These are phyloP conservation scores for Ascochyta lentis DNA, from an alignment of 2,329 filamentous ascomycete species.

Conservation along the genomic window DNA sequence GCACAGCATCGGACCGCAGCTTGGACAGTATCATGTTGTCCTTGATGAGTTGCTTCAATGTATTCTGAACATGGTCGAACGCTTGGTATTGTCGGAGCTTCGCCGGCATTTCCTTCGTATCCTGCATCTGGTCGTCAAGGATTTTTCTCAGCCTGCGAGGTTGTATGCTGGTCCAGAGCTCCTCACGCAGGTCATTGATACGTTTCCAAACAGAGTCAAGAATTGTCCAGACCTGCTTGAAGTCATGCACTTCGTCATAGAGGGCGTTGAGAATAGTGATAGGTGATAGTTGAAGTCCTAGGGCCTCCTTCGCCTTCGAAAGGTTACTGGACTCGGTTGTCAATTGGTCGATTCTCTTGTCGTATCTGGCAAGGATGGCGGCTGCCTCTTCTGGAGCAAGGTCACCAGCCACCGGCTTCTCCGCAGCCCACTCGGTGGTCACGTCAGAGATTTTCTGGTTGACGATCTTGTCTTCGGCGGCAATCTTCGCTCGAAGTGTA, in stretches of 20 bases:
- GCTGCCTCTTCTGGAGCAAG: conserved; percentile 91
- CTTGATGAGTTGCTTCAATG: conserved; percentile 86
- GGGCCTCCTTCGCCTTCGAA: conserved; percentile 92
- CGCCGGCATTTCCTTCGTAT: conserved; percentile 99
- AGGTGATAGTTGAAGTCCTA: conserved; percentile 81
- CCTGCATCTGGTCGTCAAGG: conserved; percentile 91
- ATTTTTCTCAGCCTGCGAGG: conserved; percentile 89
- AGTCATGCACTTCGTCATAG: conserved; percentile 95
- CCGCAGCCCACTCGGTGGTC: conserved; percentile 87
- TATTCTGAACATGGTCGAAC: conserved; percentile 97
- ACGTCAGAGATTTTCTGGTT: conserved; percentile 87
- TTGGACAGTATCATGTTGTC: conserved; percentile 88
- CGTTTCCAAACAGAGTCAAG: conserved; percentile 96
- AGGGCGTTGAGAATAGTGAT: conserved; percentile 85
- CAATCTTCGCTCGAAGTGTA: conserved; percentile 91
- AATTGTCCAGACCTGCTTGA: conserved; percentile 97
- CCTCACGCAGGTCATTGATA: conserved; percentile 90
- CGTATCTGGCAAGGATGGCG: conserved; percentile 80
- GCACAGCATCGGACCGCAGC: conserved; percentile 94
- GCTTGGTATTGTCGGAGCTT: conserved; percentile 99
- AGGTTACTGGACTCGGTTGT: conserved; percentile 93
- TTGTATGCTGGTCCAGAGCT: conserved; percentile 93
- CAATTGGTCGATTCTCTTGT: conserved; percentile 81
- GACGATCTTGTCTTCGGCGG: conserved; percentile 90
- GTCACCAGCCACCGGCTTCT: conserved; percentile 95